phyloP scores from a whole-genome alignment of 768 basidiomycete species.

The Mycena amicta region DNA sequence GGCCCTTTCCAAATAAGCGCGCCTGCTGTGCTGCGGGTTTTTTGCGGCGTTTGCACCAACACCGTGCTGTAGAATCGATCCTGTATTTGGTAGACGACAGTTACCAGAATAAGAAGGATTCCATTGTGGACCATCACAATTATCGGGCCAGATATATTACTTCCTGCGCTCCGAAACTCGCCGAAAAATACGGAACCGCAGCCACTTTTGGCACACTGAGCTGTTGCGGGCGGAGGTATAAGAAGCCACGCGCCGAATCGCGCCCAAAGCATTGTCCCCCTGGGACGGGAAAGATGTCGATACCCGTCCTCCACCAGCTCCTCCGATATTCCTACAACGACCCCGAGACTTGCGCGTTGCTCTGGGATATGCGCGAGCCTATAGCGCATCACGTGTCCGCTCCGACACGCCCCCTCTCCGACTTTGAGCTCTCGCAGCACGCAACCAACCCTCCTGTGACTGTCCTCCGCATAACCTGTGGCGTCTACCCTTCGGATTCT shows the following conservation, averaged over 20 bases:
- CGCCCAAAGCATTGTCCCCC: background rate
- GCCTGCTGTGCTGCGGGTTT: no score
- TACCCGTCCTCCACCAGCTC: slow-evolving; percentile 37
- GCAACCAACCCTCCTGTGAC: slow-evolving; percentile 47
- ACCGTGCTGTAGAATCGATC: no score
- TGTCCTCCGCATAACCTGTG: slow-evolving; percentile 46
- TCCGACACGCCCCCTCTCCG: slow-evolving; percentile 27
- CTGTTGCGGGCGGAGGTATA: slow-evolving; percentile 13
- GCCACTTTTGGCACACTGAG: slow-evolving; percentile 11
- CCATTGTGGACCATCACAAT: no score
- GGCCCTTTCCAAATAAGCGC: no score
- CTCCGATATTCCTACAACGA: slow-evolving; percentile 37
- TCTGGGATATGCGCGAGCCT: slow-evolving; percentile 55
- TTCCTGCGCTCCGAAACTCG: no score
- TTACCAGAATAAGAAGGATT: no score
- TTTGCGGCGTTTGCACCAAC: no score
- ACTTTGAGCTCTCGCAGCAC: slow-evolving; percentile 38
- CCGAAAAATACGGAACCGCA: slow-evolving; percentile 12
- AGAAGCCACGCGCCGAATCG: slow-evolving; percentile 4
- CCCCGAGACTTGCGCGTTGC: slow-evolving; percentile 33
- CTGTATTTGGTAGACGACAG: no score
- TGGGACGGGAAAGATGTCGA: background rate
- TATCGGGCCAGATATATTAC: no score
- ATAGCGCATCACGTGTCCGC: slow-evolving; percentile 30
- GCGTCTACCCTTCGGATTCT: slow-evolving; percentile 40